Conservation (phyloP, 208 protist species). For the Leishmania braziliensis region DNA sequence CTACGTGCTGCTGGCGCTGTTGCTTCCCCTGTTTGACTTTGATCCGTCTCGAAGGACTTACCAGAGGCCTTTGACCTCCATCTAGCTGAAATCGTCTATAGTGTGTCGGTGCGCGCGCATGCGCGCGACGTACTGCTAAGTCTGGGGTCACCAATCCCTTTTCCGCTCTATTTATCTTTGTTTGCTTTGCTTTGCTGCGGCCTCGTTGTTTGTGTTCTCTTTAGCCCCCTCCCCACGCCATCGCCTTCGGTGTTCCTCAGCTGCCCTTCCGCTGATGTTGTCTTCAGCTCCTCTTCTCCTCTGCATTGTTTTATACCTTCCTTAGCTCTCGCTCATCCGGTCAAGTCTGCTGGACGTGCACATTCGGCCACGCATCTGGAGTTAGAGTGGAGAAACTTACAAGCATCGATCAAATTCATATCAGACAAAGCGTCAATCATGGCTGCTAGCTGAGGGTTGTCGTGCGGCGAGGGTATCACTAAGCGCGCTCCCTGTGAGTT, state of each 20-base stretch:
- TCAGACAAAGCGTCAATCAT: too few relatives aligned
- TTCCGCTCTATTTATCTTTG: background rate
- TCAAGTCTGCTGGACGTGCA: background rate
- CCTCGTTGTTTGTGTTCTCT: background rate
- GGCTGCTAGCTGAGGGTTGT: background rate
- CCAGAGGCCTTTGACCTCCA: background rate
- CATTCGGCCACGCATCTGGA: background rate
- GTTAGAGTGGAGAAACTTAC: background rate
- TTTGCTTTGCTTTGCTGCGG: background rate
- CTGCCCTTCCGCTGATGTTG: background rate
- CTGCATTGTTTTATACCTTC: background rate
- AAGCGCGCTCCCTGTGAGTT: background rate
- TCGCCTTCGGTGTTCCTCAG: background rate
- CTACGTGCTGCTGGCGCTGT: background rate
- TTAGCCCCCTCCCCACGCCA: background rate
- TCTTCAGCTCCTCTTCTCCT: background rate
- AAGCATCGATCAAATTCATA: background rate
- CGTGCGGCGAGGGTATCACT: background rate
- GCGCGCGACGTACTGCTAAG: background rate
- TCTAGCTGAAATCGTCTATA: background rate
- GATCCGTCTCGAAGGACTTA: too few relatives aligned
- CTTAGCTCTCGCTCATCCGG: background rate
- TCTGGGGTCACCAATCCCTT: background rate
- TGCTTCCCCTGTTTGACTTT: background rate
- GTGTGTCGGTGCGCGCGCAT: background rate